Evolutionary conservation across 345 rosid genomes (phyloP).

Genomic region (Euclidium syriacum): DNA sequence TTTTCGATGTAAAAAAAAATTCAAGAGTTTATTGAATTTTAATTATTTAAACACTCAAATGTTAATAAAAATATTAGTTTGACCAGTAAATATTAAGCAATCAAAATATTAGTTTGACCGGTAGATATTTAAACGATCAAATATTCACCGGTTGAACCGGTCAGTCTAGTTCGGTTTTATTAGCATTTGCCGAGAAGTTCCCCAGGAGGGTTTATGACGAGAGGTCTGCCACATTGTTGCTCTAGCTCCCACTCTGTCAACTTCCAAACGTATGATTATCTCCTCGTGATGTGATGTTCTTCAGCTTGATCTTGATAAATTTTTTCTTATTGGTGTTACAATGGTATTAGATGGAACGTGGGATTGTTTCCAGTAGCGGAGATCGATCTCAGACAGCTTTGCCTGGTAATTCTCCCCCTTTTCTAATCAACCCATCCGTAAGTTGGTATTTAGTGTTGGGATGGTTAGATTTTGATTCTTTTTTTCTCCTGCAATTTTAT

Average conservation of each 20-base stretch:
- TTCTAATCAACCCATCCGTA: no score
- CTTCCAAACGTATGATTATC: neutral
- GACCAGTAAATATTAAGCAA: no score
- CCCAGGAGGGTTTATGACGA: neutral
- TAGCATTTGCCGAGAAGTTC: neutral
- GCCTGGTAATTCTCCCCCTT: slow-evolving; percentile 15
- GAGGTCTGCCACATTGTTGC: neutral
- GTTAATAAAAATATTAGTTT: no score
- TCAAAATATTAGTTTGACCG: no score
- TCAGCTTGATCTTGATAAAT: neutral
- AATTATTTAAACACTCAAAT: no score
- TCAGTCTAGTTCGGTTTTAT: neutral
- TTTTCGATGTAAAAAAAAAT: no score
- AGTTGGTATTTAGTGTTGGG: neutral
- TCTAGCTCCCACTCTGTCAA: neutral
- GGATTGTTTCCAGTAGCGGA: slow-evolving; percentile 18
- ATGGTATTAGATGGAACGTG: slow-evolving; percentile 10
- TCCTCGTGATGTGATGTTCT: neutral
- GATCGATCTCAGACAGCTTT: slow-evolving; percentile 9
- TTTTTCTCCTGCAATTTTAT: no score
- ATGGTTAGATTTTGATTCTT: neutral
- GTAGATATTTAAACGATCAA: no score
- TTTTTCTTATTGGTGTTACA: neutral
- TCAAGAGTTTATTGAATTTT: no score
- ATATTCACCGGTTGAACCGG: neutral